Conservation (phyloP, 2,329 filamentous ascomycete genomes). For the Exophiala sp. region DNA sequence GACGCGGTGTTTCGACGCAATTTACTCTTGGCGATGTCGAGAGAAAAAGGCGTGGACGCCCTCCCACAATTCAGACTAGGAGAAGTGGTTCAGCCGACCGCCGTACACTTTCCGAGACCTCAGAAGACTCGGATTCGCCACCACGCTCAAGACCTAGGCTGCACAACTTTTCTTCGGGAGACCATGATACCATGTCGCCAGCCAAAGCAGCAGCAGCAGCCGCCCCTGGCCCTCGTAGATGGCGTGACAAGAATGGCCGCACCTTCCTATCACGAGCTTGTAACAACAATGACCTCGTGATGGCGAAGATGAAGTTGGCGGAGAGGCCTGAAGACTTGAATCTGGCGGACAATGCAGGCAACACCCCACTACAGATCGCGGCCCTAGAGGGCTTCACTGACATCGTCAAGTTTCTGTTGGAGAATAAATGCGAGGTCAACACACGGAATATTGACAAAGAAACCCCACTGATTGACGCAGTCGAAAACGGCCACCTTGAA, state of each 20-base stretch:
- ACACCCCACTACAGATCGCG: slow-evolving; percentile 90
- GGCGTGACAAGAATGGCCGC: slow-evolving; percentile 85
- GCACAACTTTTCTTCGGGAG: slow-evolving; percentile 39
- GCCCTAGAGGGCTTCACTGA: slow-evolving; percentile 78
- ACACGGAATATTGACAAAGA: slow-evolving; percentile 75
- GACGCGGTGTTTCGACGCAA: slow-evolving; percentile 30
- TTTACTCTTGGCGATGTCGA: slow-evolving; percentile 24
- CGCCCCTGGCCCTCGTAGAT: slow-evolving; percentile 64
- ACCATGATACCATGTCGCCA: slow-evolving; percentile 53
- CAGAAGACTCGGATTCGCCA: slow-evolving; percentile 35
- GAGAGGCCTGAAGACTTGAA: slow-evolving; percentile 85
- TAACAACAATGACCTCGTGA: slow-evolving; percentile 74
- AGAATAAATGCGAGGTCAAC: slow-evolving; percentile 77
- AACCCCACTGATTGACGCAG: slow-evolving; percentile 89
- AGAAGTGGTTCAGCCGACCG: slow-evolving; percentile 43
- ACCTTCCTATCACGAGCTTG: slow-evolving; percentile 87
- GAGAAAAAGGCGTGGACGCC: slow-evolving; percentile 35
- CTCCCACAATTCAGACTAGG: slow-evolving; percentile 39
- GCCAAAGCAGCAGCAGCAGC: slow-evolving; percentile 50
- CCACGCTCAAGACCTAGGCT: slow-evolving; percentile 35
- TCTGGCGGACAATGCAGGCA: slow-evolving; percentile 87
- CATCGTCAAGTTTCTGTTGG: slow-evolving; percentile 80
- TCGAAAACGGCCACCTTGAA: slow-evolving; percentile 87
- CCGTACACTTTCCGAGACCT: slow-evolving; percentile 31
- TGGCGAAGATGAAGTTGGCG: slow-evolving; percentile 65